Base-by-base conservation (phyloP, 2,329 filamentous ascomycete genomes). In the Scedosporium boydii region DNA sequence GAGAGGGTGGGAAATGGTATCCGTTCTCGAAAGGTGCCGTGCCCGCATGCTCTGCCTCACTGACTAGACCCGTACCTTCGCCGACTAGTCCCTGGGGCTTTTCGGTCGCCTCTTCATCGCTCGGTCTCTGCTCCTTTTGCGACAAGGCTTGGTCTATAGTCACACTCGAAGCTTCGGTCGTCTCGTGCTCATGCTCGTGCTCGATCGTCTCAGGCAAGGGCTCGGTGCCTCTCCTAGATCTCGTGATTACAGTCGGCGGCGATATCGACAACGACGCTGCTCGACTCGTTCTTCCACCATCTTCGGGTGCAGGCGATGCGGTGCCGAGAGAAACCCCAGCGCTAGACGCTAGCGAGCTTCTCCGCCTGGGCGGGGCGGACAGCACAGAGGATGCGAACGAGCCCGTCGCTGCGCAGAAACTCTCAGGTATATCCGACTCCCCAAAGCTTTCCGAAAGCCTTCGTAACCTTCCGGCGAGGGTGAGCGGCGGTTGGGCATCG, bases 1-100 rank as follows among this genome's bases (percentile, higher is more conserved):
- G 84, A 62, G 80, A 83, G 4, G 83, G 85, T 23, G 83, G 84
- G 67, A 87, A 87, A 69, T 87, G 82, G 68, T 88, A 87, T 51
- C 85, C 84, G 68, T 87, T 88, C n/a, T 79, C 76, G 65, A 83
- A 86, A 62, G 78, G 70, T 62, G 74, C 76, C 44, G 77, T 67
- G 48, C 66, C 63, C 48, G 66, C 56, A 16, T 61, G 51, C 7
- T 44, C 23, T n/a, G 41, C 14, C 7, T 44, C 26, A 18, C 29
- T n/a, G 7, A 14, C 6, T 18, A 38, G 12, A 6, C 18, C 21
- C n/a, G 12, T 48, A 48, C 18, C 29, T 10, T 57, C 34, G 18
- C 7, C 48, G 34, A 41, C 18, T 14, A 6, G 29, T 38, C 46
- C 46, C 10, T 16, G 18, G 2, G 26, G 41, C n/a, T 53, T 42